A percentile compares a stretch with the other conserved stretches of the same genome.
phyloP scores from a whole-genome alignment of 2,329 filamentous ascomycete species.

The Exophiala spinifera region DNA sequence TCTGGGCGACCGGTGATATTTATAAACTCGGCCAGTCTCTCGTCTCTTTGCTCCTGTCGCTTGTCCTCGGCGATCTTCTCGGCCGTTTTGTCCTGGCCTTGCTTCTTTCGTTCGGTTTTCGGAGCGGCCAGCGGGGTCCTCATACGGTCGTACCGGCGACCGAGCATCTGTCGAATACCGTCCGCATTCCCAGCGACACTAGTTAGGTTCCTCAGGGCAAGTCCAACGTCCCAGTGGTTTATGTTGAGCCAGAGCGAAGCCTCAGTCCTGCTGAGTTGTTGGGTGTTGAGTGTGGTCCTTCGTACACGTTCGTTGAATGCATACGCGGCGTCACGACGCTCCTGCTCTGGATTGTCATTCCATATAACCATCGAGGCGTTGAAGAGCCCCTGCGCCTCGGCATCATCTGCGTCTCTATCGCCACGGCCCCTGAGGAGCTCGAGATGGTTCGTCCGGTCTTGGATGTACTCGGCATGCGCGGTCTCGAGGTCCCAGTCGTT shows the following conservation, averaged over 20 bases:
- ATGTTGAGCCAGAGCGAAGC: slow-evolving; percentile 7
- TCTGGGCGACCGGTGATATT: slow-evolving; percentile 20
- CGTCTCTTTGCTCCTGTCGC: slow-evolving; percentile 9
- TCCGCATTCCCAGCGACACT: neutral
- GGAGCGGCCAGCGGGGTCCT: neutral
- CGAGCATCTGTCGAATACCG: no score
- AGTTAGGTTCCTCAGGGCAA: slow-evolving; percentile 2
- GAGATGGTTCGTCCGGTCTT: neutral
- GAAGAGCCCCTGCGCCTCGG: neutral
- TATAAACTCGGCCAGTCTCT: slow-evolving; percentile 20
- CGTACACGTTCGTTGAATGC: neutral
- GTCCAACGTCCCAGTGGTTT: slow-evolving; percentile 5
- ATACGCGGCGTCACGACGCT: slow-evolving; percentile 9
- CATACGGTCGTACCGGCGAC: no score
- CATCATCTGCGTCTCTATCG: neutral
- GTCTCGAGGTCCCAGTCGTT: neutral
- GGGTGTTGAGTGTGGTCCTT: neutral
- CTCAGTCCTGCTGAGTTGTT: slow-evolving; percentile 11
- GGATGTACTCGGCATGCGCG: neutral
- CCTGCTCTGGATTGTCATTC: slow-evolving; percentile 9
- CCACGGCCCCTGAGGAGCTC: neutral
- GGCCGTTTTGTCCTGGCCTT: neutral
- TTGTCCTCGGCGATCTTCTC: neutral
- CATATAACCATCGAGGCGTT: neutral
- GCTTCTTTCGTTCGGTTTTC: neutral